These are phyloP conservation scores for Prinsepia uniflora DNA, from an alignment of 306 rosid species.

Conservation along the genomic window DNA sequence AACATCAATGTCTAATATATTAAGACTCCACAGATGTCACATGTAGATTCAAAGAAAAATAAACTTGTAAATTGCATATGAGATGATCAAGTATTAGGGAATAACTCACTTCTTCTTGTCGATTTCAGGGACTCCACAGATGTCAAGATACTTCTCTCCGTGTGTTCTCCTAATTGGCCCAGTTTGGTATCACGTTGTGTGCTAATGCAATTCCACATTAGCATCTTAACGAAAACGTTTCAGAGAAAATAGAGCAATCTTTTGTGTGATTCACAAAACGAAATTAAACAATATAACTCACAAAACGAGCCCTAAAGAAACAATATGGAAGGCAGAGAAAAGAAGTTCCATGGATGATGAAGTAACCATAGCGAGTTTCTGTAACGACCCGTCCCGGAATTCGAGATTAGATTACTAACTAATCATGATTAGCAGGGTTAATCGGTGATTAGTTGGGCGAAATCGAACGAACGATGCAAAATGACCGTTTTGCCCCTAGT, in stretches of 20 bases:
- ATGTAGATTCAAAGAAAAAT: background rate
- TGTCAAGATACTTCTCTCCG: too few relatives aligned
- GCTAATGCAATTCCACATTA: background rate
- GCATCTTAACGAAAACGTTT: background rate
- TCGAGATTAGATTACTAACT: too few relatives aligned
- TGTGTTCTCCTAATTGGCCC: background rate
- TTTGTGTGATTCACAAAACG: too few relatives aligned
- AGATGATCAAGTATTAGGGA: background rate
- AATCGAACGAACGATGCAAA: too few relatives aligned
- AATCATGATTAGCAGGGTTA: too few relatives aligned
- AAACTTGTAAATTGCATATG: background rate
- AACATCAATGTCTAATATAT: background rate
- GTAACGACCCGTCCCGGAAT: constrained; percentile 5
- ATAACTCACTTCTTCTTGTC: constrained; percentile 57
- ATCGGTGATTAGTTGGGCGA: too few relatives aligned
- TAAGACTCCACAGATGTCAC: background rate
- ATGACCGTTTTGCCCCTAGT: too few relatives aligned
- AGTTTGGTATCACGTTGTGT: background rate
- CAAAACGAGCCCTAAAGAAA: too few relatives aligned
- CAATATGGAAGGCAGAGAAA: too few relatives aligned
- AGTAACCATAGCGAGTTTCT: too few relatives aligned
- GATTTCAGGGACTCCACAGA: constrained; percentile 54
- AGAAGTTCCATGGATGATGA: too few relatives aligned
- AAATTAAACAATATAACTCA: too few relatives aligned
- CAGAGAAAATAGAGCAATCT: background rate